Base-by-base conservation (phyloP, 2,329 filamentous ascomycete genomes). In the Paecilomyces niveus region DNA sequence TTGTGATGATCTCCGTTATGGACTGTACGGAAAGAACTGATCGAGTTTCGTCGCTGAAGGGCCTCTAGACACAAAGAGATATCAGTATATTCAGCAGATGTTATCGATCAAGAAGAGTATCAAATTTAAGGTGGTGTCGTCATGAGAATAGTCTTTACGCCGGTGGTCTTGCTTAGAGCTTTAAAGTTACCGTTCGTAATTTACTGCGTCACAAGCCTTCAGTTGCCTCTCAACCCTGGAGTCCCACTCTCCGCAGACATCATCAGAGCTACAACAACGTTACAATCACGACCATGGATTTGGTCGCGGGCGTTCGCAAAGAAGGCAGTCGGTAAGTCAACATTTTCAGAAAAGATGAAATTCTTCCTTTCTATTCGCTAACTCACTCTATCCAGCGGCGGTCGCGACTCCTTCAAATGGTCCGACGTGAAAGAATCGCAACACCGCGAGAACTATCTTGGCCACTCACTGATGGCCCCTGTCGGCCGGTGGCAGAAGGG, bases 361-460 rank as follows among this genome's bases (percentile, higher is more conserved):
- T 13, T n/a, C 6, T 5, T 54, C 15, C 7, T 32, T 49, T 11
- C 2, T 31, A 6, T 57, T 26, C 35, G 50, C 59, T 63, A 60
- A 65, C 50, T 54, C 13, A 50, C 58, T 54, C 22, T 53, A 55
- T 39, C 45, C 61, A 83, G 94, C 65, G 94, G 94, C 69, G 94
- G 94, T 61, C 83, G 82, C 71, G 89, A 89, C 75, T 92, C 97
- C 74, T 99, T 99, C 80, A 92, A 88, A 77, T 97, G 94, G 94
- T 89, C 93, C 64, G 92, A 97, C 66, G 93, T 99, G 70, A 88
- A 93, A 72, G 86, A 81, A 64, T 95, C 92, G 54, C 79, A 83
- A 22, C 92, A 96, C 70, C 92, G 94, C 74, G 92, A 99, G 75
- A 96, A 88, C 72, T 89, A 88, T 73, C 88, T 97, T 7, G 92